Conservation (phyloP, 1,139 yeast genomes). For the Pichia sp. region DNA sequence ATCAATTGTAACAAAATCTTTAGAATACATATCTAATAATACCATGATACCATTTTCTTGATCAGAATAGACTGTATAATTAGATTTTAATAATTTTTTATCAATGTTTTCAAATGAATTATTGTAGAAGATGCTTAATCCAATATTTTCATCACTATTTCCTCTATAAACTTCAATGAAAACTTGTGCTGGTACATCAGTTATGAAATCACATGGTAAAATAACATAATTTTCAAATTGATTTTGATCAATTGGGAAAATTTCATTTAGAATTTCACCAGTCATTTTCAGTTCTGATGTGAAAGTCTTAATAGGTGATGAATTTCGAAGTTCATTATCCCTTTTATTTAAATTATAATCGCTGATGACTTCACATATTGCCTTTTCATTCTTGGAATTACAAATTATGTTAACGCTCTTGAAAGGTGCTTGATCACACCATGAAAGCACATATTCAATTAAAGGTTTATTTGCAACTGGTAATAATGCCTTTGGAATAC, state of each 20-base stretch:
- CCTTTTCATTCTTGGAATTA: conserved; percentile 29
- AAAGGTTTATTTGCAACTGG: conserved; percentile 92
- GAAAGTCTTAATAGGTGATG: conserved; percentile 41
- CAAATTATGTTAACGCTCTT: conserved; percentile 52
- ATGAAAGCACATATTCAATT: conserved; percentile 79
- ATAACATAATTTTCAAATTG: conserved; percentile 54
- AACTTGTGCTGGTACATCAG: conserved; percentile 86
- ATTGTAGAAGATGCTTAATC: conserved; percentile 64
- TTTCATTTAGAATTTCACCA: conserved; percentile 50
- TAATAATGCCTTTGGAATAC: conserved; percentile 72
- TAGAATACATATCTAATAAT: conserved; percentile 65
- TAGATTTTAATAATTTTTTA: conserved; percentile 59
- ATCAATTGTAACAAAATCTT: conserved; percentile 54
- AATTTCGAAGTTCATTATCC: conserved; percentile 27
- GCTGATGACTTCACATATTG: conserved; percentile 29
- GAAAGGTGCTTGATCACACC: conserved; percentile 88
- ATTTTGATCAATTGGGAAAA: conserved; percentile 28
- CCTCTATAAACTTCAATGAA: conserved; percentile 78
- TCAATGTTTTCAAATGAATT: conserved; percentile 70
- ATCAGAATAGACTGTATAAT: conserved; percentile 51
- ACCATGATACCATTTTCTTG: conserved; percentile 41
- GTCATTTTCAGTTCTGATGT: conserved; percentile 45
- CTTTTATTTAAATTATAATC: conserved; percentile 27
- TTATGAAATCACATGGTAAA: conserved; percentile 88
- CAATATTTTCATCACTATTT: conserved; percentile 56